Conservation (phyloP, 306 rosid species). For the Oemleria cerasiformis region DNA sequence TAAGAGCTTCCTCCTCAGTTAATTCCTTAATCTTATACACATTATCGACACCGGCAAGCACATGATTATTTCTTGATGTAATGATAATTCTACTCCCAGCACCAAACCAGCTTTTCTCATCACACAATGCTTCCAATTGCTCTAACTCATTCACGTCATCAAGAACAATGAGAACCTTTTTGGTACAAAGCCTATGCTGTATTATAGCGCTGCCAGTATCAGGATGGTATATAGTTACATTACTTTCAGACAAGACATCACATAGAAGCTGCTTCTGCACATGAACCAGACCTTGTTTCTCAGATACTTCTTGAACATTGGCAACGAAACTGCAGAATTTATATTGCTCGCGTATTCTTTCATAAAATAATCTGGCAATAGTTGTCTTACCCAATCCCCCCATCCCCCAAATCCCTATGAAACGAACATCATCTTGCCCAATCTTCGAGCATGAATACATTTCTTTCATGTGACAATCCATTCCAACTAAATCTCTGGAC, state of each 20-base stretch:
- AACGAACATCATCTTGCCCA: neutral
- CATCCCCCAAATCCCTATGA: conserved; percentile 20
- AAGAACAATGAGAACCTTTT: conserved; percentile 11
- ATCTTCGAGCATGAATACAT: neutral
- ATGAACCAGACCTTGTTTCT: neutral
- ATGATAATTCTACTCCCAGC: conserved; percentile 5
- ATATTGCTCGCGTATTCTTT: neutral
- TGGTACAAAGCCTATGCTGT: conserved; percentile 2
- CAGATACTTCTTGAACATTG: conserved; percentile 6
- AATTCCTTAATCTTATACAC: conserved; percentile 5
- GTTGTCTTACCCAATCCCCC: conserved; percentile 9
- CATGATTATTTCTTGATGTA: conserved; percentile 2
- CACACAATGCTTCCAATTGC: conserved; percentile 9
- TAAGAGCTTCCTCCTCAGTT: neutral
- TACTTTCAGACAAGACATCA: neutral
- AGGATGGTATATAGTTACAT: neutral
- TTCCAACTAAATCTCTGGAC: neutral
- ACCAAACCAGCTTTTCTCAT: conserved; percentile 13
- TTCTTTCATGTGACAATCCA: neutral
- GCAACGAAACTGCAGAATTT: conserved; percentile 7
- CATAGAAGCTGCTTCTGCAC: conserved; percentile 13
- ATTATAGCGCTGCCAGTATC: neutral
- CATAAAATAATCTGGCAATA: neutral
- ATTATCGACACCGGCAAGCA: conserved; percentile 1
- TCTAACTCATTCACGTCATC: conserved; percentile 10